These are phyloP conservation scores for Misopates orontium DNA, from an alignment of 257 asterid species.

Conservation along the genomic window DNA sequence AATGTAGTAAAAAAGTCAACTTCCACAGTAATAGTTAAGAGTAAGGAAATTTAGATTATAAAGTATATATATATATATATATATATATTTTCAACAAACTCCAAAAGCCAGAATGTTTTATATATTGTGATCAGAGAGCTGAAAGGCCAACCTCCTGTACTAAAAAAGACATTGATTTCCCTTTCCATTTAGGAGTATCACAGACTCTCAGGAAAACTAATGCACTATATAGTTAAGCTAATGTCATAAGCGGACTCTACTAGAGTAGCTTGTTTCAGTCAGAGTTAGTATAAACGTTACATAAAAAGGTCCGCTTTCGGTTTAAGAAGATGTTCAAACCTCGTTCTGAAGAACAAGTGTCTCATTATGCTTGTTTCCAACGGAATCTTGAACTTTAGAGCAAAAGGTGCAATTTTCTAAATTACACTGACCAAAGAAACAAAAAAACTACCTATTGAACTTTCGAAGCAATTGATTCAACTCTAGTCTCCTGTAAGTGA, in stretches of 20 bases:
- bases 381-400: not conserved
- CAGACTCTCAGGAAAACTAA: not conserved
- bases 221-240: no score
- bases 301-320: not conserved
- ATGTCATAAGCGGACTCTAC: not conserved
- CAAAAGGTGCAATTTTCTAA: not conserved
- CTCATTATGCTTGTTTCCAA: no score
- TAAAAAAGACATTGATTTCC: not conserved
- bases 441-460: not conserved
- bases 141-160: not conserved
- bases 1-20: not conserved
- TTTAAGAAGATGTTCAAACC: no score
- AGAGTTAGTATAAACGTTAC: not conserved
- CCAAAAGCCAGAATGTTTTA: not conserved
- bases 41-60: conserved; percentile 2
- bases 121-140: not conserved
- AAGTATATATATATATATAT: no score
- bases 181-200: not conserved
- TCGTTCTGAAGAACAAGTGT: no score
- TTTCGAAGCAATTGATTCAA: not conserved
- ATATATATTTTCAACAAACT: not conserved
- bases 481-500: not conserved
- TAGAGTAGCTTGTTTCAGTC: not conserved
- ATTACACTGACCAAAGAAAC: no score
- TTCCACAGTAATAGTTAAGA: not conserved